Conservation (phyloP, 2,329 filamentous ascomycete species). For the Tolypocladium endophyticum region DNA sequence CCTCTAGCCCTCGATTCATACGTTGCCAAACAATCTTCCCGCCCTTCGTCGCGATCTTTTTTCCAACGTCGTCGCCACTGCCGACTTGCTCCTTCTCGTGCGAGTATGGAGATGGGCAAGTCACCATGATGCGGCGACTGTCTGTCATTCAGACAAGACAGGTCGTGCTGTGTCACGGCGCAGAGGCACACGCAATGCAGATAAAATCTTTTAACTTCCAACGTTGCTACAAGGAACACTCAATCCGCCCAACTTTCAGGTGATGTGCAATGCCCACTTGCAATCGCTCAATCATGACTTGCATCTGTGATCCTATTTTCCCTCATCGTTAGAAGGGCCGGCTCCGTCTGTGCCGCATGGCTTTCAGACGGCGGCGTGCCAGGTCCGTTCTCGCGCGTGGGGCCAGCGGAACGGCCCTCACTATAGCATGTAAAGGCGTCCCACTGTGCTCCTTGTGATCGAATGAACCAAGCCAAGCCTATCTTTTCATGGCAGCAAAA, state of each 20-base stretch:
- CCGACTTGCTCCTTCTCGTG: too few relatives aligned
- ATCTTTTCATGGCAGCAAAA: background rate
- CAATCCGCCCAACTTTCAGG: background rate
- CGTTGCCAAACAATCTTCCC: too few relatives aligned
- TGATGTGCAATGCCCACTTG: background rate
- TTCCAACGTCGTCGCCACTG: too few relatives aligned
- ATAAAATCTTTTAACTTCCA: background rate
- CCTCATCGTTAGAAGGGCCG: background rate
- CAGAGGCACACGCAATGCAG: background rate
- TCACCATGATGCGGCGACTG: background rate
- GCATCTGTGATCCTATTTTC: background rate
- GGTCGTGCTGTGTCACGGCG: background rate
- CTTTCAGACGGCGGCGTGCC: background rate
- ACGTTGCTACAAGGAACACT: too few relatives aligned
- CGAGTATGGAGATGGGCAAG: background rate
- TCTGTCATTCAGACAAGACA: background rate
- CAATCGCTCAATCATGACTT: background rate
- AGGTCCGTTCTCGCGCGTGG: background rate
- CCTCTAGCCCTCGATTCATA: too few relatives aligned
- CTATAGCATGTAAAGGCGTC: background rate
- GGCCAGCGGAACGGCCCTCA: background rate
- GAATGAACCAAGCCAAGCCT: background rate
- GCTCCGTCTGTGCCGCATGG: background rate
- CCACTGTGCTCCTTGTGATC: background rate
- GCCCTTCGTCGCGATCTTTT: too few relatives aligned